Conservation (phyloP, 1,284 basidiomycete genomes). For the Baeospora myosura region DNA sequence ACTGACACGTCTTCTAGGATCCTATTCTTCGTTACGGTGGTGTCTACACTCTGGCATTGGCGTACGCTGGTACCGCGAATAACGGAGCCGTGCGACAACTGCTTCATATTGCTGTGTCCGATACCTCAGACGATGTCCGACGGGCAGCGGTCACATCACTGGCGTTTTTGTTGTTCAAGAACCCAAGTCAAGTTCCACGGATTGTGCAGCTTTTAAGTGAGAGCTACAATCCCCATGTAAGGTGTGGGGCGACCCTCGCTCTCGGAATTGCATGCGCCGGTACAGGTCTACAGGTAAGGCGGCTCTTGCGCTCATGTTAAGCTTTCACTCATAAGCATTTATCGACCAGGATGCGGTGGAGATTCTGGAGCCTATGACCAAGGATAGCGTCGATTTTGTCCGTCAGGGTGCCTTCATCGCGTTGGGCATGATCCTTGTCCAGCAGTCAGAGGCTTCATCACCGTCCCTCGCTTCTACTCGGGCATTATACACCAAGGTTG, state of each 20-base stretch:
- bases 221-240: slow-evolving; percentile 97
- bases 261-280: slow-evolving; percentile 94
- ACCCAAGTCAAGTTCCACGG: slow-evolving; percentile 86
- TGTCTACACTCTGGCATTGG: slow-evolving; percentile 90
- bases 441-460: slow-evolving; percentile 86
- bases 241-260: slow-evolving; percentile 91
- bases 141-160: slow-evolving; percentile 91
- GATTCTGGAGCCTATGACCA: slow-evolving; percentile 93
- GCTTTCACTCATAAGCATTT: neutral
- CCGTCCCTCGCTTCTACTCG: slow-evolving; percentile 77
- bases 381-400: slow-evolving; percentile 94
- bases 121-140: slow-evolving; percentile 93
- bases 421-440: slow-evolving; percentile 91
- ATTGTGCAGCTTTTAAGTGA: slow-evolving; percentile 93
- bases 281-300: slow-evolving; percentile 78
- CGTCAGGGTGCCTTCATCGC: slow-evolving; percentile 95
- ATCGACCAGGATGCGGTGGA: slow-evolving; percentile 77
- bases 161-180: slow-evolving; percentile 93
- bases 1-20: slow-evolving; percentile 49
- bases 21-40: slow-evolving; percentile 93
- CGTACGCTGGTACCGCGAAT: slow-evolving; percentile 91
- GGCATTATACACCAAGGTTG: slow-evolving; percentile 79
- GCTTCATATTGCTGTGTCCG: slow-evolving; percentile 91
- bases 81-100: slow-evolving; percentile 87
- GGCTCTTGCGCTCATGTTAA: too few relatives aligned